These are phyloP conservation scores for Acidiella bohemica DNA, from an alignment of 495 filamentous ascomycete genomes.

Conservation along the genomic window DNA sequence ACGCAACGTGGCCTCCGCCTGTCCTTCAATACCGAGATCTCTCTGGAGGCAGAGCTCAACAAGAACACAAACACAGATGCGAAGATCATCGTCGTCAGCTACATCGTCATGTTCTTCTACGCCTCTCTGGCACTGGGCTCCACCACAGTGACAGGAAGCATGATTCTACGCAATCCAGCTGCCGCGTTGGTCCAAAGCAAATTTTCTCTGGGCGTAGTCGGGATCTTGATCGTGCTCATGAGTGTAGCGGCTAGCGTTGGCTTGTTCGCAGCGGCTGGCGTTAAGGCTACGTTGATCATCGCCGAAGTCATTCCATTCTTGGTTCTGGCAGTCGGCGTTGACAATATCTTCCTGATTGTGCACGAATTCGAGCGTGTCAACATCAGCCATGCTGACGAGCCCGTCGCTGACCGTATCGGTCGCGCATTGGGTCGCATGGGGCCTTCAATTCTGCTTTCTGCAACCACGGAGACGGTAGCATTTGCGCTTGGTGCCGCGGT, in stretches of 20 bases:
- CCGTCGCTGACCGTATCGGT: slow-evolving; percentile 70
- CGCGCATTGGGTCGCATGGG: slow-evolving; percentile 86
- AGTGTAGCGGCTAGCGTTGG: slow-evolving; percentile 91
- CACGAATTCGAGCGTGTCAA: slow-evolving; percentile 96
- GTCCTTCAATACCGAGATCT: slow-evolving; percentile 89
- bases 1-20: slow-evolving; percentile 62
- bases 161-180: slow-evolving; percentile 65
- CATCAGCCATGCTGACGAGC: slow-evolving; percentile 69
- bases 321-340: slow-evolving; percentile 87
- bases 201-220: slow-evolving; percentile 80
- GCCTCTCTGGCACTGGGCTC: slow-evolving; percentile 85
- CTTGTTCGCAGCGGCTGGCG: slow-evolving; percentile 72
- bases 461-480: slow-evolving; percentile 79
- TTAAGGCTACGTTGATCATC: slow-evolving; percentile 93
- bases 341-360: slow-evolving; percentile 98
- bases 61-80: slow-evolving; percentile 96
- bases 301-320: slow-evolving; percentile 97
- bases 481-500: slow-evolving; percentile 88
- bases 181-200: slow-evolving; percentile 85
- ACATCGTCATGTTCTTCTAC: slow-evolving; percentile 97
- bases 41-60: slow-evolving; percentile 83
- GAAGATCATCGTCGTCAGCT: slow-evolving; percentile 92
- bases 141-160: slow-evolving; percentile 59
- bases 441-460: slow-evolving; percentile 91
- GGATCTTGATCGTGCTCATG: slow-evolving; percentile 92